Evolutionary conservation across 208 protist genomes (phyloP), one percentile per base, ranked within the genome.

Genomic region (Polymyxa betae): DNA sequence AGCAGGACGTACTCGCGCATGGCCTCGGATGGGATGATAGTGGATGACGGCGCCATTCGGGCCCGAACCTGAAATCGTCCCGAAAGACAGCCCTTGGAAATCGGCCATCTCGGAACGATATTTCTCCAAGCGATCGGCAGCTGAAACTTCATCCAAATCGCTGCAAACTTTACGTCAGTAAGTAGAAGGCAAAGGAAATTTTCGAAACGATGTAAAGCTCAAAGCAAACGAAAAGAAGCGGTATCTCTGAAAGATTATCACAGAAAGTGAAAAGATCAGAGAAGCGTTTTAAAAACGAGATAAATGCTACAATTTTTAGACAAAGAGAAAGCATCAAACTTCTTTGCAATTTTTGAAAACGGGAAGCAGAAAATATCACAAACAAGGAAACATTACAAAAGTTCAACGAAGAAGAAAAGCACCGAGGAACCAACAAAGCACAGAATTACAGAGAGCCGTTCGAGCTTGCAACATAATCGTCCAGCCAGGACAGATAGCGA

Each of bases 11-110:
- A 32, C 0, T 5, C 12, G 64, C 49, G 72, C 38, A 12, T 66
- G 29, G 38, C 45, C 54, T 0, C 45, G 45, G 16, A 12, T 0
- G 91, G 40, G 49, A 20, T 88, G n/a, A 91, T 94, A 94, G 89
- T 94, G 92, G 49, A 93, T 93, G 91, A 94, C 93, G 24, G 93
- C 93, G 43, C 91, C 93, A 88, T 94, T 92, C 40, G 87, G 44
- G 45, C 89, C 93, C 20, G 45, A 77, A n/a, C 45, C 91, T 0
- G 82, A 16, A 89, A 94, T 94, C 0, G 91, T 93, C 0, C 43
- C 45, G 90, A 94, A 94, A 46, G 52, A 89, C 0, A 92, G 82
- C 29, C 66, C 88, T 43, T 90, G 0, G 72, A 89, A 93, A 29
- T 41, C 32, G 43, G 41, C 29, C 68, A 77, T 35, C 38, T 0